Evolutionary conservation across 2,329 filamentous ascomycete species (phyloP).

Genomic region (Hypoxylon sp.): DNA sequence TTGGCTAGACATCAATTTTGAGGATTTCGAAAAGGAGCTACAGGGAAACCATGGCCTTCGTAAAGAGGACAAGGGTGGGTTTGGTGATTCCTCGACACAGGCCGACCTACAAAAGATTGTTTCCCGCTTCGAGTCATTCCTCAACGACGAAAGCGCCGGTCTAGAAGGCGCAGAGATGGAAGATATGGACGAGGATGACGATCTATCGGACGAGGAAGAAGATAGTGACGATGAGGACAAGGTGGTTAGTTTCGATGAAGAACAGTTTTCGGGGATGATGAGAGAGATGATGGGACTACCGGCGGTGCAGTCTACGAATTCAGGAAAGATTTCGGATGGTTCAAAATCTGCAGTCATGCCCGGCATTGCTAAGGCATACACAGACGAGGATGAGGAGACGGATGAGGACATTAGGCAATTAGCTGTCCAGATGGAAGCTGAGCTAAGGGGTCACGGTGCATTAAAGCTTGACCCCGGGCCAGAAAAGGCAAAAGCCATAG

Average conservation of each 20-base stretch:
- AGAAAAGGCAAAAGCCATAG: conserved; percentile 50
- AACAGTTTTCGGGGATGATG: conserved; percentile 89
- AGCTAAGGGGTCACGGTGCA: conserved; percentile 76
- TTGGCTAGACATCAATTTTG: conserved; percentile 93
- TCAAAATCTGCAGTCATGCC: conserved; percentile 24
- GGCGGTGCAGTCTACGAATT: conserved; percentile 39
- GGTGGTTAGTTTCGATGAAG: conserved; percentile 84
- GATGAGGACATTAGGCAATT: conserved; percentile 73
- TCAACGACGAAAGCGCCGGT: conserved; percentile 87
- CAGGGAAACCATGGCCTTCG: conserved; percentile 58
- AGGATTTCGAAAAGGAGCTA: conserved; percentile 87
- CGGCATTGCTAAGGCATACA: conserved; percentile 45
- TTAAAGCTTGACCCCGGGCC: conserved; percentile 63
- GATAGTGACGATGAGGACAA: conserved; percentile 76
- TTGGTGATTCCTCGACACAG: conserved; percentile 75
- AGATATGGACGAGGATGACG: conserved; percentile 76
- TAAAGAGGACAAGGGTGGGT: conserved; percentile 53
- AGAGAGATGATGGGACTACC: conserved; percentile 86
- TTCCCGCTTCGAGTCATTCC: conserved; percentile 89
- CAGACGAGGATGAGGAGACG: conserved; percentile 59
- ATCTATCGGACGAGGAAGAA: conserved; percentile 63
- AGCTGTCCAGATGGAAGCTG: conserved; percentile 76
- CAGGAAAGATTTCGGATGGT: conserved; percentile 13
- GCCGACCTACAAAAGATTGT: conserved; percentile 91
- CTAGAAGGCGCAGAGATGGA: conserved; percentile 79